These are phyloP conservation scores for Hsuehochloa calcarea DNA, from an alignment of 176 grass and related monocot genomes.

Conservation along the genomic window DNA sequence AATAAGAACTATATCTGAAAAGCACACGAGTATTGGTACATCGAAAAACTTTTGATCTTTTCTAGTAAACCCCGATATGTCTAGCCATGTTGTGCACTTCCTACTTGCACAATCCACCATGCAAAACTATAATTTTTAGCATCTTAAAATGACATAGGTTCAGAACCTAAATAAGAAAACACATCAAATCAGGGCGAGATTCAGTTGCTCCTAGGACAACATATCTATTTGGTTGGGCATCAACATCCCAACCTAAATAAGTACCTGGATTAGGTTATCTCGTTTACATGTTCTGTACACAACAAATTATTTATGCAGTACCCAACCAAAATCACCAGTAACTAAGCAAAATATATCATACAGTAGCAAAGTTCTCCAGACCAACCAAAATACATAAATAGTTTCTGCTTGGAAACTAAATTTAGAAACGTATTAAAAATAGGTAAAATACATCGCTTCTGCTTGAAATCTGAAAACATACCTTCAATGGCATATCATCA, in stretches of 20 bases:
- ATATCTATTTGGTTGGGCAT: slow-evolving; percentile 79
- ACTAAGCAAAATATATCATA: too few species aligned
- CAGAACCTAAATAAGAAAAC: slow-evolving; percentile 32
- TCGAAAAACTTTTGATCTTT: background rate
- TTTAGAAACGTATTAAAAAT: too few species aligned
- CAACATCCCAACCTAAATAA: slow-evolving; percentile 98
- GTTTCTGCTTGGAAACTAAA: too few species aligned
- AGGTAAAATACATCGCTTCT: too few species aligned
- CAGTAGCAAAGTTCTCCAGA: too few species aligned
- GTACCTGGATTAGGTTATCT: slow-evolving; percentile 44
- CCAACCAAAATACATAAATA: too few species aligned
- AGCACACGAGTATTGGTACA: background rate
- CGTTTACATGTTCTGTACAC: too few species aligned
- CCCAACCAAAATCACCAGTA: too few species aligned
- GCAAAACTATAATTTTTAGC: slow-evolving; percentile 10
- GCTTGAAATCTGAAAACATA: too few species aligned
- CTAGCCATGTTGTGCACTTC: background rate
- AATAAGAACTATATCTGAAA: slow-evolving; percentile 19
- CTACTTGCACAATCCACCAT: background rate
- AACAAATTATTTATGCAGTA: too few species aligned
- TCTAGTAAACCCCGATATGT: background rate
- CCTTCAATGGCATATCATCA: too few species aligned
- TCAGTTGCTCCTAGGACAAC: slow-evolving; percentile 62
- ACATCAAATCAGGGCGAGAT: slow-evolving; percentile 76
- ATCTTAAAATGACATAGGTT: background rate